These are phyloP conservation scores for Aspergillus sp. DNA, from an alignment of 2,329 filamentous ascomycete genomes.

Conservation along the genomic window DNA sequence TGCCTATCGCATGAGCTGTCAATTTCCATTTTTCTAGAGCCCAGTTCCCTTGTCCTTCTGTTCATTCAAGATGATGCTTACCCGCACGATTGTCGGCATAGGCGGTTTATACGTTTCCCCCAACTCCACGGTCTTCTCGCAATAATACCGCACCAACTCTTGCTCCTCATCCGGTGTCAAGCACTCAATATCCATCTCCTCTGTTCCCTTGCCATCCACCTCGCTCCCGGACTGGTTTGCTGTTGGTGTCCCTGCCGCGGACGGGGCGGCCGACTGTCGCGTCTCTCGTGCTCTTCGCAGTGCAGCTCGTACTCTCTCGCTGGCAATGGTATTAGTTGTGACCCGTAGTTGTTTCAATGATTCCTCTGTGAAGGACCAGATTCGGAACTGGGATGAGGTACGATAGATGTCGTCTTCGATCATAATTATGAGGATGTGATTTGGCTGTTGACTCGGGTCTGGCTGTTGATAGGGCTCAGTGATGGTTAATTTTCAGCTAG, in stretches of 20 bases:
- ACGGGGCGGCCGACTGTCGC: slow-evolving; percentile 24
- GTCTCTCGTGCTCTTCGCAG: slow-evolving; percentile 43
- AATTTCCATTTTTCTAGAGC: not conserved
- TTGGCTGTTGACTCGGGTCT: not conserved
- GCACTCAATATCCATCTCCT: slow-evolving; percentile 58
- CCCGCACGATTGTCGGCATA: slow-evolving; percentile 55
- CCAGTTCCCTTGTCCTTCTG: not conserved
- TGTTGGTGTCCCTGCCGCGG: slow-evolving; percentile 24
- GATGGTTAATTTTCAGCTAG: too few relatives aligned
- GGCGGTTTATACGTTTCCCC: slow-evolving; percentile 52
- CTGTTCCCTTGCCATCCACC: slow-evolving; percentile 23
- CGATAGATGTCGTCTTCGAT: slow-evolving; percentile 89
- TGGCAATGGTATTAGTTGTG: slow-evolving; percentile 72
- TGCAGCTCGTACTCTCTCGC: slow-evolving; percentile 58
- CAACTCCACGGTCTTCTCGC: slow-evolving; percentile 52
- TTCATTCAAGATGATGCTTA: slow-evolving; percentile 28
- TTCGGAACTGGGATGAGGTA: slow-evolving; percentile 77
- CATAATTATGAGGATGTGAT: slow-evolving; percentile 43
- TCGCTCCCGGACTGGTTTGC: slow-evolving; percentile 25
- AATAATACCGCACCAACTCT: slow-evolving; percentile 73
- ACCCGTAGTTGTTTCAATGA: slow-evolving; percentile 65
- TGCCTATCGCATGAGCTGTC: slow-evolving; percentile 39
- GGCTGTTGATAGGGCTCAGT: not conserved
- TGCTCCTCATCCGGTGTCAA: slow-evolving; percentile 78
- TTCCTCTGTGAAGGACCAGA: slow-evolving; percentile 83